phyloP scores from a whole-genome alignment of 148 eudicot genomes.

The Vaccinium vitisidaea region DNA sequence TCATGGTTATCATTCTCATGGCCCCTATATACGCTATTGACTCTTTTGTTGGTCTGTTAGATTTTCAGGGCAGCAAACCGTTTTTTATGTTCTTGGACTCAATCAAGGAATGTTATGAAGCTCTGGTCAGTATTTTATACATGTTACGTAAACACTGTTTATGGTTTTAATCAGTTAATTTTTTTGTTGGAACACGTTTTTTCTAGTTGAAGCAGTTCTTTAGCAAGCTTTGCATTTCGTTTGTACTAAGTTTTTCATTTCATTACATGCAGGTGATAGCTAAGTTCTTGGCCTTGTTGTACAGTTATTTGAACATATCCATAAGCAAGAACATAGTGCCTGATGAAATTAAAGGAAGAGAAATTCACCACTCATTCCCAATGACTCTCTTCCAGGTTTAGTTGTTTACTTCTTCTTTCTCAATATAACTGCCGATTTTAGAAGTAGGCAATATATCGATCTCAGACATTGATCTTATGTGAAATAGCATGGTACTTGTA shows the following conservation, averaged over 20 bases:
- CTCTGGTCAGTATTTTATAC: slow-evolving; percentile 46
- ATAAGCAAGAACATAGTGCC: slow-evolving; percentile 68
- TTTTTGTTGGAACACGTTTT: neutral
- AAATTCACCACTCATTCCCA: slow-evolving; percentile 82
- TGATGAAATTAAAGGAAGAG: slow-evolving; percentile 90
- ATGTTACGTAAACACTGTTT: neutral
- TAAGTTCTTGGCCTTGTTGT: slow-evolving; percentile 75
- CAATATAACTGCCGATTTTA: neutral
- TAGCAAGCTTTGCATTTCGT: neutral
- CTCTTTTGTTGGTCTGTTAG: slow-evolving; percentile 72
- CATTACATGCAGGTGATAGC: slow-evolving; percentile 70
- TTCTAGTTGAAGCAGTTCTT: neutral
- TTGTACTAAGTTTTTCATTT: neutral
- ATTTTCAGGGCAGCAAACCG: slow-evolving; percentile 55
- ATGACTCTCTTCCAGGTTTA: slow-evolving; percentile 76
- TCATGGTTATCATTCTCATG: slow-evolving; percentile 47
- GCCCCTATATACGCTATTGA: slow-evolving; percentile 74
- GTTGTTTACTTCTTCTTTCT: neutral
- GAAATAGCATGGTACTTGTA: neutral
- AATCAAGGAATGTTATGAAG: slow-evolving; percentile 83
- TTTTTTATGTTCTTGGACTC: slow-evolving; percentile 71
- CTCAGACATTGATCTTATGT: neutral
- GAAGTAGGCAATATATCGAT: neutral
- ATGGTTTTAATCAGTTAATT: neutral
- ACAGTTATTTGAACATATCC: slow-evolving; percentile 76